Percentiles rank a stretch among this genome's conserved stretches.
Conservation (phyloP, 2,329 filamentous ascomycete genomes). For the Aspergillus glaucus region DNA sequence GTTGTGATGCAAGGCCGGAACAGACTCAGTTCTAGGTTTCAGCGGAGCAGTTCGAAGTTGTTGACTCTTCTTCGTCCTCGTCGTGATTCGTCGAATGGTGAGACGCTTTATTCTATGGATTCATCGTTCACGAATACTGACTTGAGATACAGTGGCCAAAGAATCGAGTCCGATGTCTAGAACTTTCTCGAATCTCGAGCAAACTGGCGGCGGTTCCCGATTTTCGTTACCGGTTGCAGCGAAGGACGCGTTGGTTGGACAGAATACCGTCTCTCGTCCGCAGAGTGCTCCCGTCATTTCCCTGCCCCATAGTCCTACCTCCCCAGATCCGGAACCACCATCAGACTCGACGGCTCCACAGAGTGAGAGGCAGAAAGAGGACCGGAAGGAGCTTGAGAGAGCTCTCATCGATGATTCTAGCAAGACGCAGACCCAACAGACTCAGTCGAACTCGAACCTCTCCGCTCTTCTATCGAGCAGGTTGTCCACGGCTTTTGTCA, state of each 20-base stretch:
- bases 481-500: constrained; percentile 33
- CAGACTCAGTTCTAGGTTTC: constrained; percentile 26
- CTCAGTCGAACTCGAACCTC: constrained; percentile 22
- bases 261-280: background rate
- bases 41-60: constrained; percentile 31
- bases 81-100: constrained; percentile 22
- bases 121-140: background rate
- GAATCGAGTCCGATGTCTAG: constrained; percentile 1
- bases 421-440: constrained; percentile 7
- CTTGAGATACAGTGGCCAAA: background rate
- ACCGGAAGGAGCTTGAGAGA: background rate
- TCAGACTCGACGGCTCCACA: background rate
- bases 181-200: background rate
- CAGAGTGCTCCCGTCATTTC: background rate
- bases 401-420: background rate
- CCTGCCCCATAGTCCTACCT: background rate
- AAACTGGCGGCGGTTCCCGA: background rate
- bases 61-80: constrained; percentile 29
- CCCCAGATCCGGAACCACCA: background rate
- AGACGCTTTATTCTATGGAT: background rate
- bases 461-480: constrained; percentile 30
- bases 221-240: background rate
- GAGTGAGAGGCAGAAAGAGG: background rate
- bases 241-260: background rate
- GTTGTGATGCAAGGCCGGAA: constrained; percentile 9